Evolutionary conservation across 306 rosid species (phyloP), one percentile per base, ranked within the genome.

Genomic region (Arachis hypogaea): DNA sequence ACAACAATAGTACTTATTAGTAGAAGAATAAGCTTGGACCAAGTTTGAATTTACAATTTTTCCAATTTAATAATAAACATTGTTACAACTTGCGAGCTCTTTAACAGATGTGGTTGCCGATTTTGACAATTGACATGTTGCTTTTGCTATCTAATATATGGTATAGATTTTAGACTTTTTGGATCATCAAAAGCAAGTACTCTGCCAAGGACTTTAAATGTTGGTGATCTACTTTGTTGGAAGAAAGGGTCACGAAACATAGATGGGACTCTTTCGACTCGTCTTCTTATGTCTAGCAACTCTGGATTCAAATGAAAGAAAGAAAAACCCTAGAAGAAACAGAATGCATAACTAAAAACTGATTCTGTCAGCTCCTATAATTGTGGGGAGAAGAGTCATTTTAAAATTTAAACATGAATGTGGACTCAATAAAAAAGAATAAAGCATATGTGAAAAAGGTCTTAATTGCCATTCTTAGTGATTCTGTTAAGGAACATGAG

Each of bases 41-140:
- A 68, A 30, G 43, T 5, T 2, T 22, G 59, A 66, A 71, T 51
- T 54, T 54, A 1, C 18, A 62, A 46, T 2, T 69, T 43, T 78
- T 36, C 49, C 56, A 18, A 29, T 42, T 56, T 33, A 3, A 41
- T 45, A 36, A 6, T 66, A 59, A 51, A 3, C 45, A 43, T 7
- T 33, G 38, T 33, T 33, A 52, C 11, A 54, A 64, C 22, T 43
- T 43, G 43, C 66, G 41, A 42, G 12, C 7, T 64, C 47, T 64
- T 6, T 0, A 59, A 72, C 65, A 42, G 52, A 65, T 50, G 75
- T 66, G 64, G 83, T 76, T 76, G 86, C 84, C 86, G 76, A 63
- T 76, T 56, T 76, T 83, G 86, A 82, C 80, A 69, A 33, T 69
- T 64, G 71, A 79, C 73, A 10, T 8, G 69, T 72, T 68, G 12